phyloP scores from a whole-genome alignment of 306 rosid species.

The Comarum palustre region DNA sequence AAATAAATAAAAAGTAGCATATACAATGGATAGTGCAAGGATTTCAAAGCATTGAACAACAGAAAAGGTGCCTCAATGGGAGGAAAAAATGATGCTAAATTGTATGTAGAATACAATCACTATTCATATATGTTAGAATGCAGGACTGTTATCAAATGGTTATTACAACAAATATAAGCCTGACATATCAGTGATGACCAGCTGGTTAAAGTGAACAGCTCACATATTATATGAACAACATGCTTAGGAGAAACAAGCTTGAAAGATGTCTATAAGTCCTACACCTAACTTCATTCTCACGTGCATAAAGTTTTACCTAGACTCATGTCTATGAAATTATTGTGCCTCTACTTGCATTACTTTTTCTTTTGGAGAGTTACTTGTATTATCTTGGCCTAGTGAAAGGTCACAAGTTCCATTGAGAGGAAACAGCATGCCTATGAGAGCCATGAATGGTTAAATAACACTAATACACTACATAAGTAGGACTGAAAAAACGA shows the following conservation, averaged over 20 bases:
- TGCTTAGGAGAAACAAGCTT: not conserved
- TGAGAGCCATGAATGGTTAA: not conserved
- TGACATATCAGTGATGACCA: not conserved
- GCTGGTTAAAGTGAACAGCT: not conserved
- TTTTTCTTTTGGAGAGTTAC: not conserved
- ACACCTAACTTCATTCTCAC: not conserved
- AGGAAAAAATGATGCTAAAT: not conserved
- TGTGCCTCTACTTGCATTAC: not conserved
- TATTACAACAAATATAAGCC: not conserved
- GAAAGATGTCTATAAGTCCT: not conserved
- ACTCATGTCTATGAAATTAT: not conserved
- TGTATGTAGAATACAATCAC: not conserved
- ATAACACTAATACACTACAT: not conserved
- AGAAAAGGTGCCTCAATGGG: slow-evolving; percentile 17
- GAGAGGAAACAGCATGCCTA: not conserved
- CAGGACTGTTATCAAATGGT: not conserved
- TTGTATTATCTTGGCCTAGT: not conserved
- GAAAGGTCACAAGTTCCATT: not conserved
- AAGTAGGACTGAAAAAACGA: not conserved
- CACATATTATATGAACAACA: not conserved
- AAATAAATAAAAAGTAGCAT: no score
- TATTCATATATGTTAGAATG: not conserved
- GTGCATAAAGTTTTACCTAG: not conserved
- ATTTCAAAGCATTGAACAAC: not conserved
- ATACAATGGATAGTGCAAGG: not conserved